These are phyloP conservation scores for Cinnamomum chago DNA, from an alignment of 164 flowering plant species.

Conservation along the genomic window DNA sequence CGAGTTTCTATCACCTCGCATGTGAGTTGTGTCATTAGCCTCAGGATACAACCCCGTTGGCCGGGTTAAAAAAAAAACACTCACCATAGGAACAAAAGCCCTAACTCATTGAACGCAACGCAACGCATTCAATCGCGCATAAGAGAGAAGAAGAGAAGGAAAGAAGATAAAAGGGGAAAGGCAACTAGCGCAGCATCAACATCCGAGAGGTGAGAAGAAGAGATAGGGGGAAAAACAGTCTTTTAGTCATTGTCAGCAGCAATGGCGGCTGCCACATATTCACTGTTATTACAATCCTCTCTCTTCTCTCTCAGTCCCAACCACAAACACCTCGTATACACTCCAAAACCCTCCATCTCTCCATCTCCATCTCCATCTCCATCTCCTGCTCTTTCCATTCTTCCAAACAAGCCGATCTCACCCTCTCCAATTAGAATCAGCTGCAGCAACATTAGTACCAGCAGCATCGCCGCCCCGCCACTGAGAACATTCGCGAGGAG, in stretches of 20 bases:
- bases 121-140: too few species aligned
- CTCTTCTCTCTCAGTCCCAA: constrained; percentile 13
- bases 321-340: constrained; percentile 7
- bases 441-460: neutral
- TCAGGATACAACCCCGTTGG: too few species aligned
- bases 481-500: constrained; percentile 69
- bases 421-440: neutral
- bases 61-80: too few species aligned
- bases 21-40: too few species aligned
- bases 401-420: neutral
- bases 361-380: constrained; percentile 2
- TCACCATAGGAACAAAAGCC: too few species aligned
- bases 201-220: neutral
- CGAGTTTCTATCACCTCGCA: too few species aligned
- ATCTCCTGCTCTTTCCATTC: constrained; percentile 11
- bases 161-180: too few species aligned
- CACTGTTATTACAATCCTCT: constrained; percentile 14
- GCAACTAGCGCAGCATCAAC: too few species aligned
- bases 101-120: too few species aligned
- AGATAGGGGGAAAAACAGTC: neutral
- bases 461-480: constrained; percentile 47
- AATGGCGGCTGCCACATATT: constrained; percentile 11
- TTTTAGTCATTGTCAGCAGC: neutral
- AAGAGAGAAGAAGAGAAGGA: too few species aligned
- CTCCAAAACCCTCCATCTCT: constrained; percentile 6